Percentiles rank a stretch among this genome's conserved stretches.
Evolutionary conservation across 208 protist genomes (phyloP).

Genomic region (Polymyxa betae): DNA sequence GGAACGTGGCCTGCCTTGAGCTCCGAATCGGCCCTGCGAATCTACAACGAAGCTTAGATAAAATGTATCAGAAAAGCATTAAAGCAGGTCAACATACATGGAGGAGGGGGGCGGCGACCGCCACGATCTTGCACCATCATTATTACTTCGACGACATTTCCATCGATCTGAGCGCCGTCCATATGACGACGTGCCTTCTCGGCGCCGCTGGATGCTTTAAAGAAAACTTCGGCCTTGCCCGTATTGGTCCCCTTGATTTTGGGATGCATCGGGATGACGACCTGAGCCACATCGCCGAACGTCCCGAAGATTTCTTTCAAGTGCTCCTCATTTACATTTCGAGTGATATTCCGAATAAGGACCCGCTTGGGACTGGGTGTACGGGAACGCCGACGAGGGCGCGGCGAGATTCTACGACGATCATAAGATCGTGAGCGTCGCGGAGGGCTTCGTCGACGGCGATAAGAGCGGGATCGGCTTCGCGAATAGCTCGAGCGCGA

Average conservation of each 20-base stretch:
- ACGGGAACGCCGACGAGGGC: neutral
- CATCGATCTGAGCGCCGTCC: slow-evolving; percentile 33
- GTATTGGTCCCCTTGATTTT: slow-evolving; percentile 47
- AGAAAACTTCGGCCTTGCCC: neutral
- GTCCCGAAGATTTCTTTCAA: slow-evolving; percentile 50
- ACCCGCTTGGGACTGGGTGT: slow-evolving; percentile 28
- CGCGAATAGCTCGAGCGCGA: neutral
- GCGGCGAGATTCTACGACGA: neutral
- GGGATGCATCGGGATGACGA: neutral
- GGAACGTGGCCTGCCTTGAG: neutral
- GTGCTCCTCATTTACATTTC: slow-evolving; percentile 27
- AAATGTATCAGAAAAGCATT: neutral
- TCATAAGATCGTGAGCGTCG: neutral
- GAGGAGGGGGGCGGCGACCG: neutral
- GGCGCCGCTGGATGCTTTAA: neutral
- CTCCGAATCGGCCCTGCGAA: neutral
- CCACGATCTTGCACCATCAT: neutral
- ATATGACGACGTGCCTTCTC: slow-evolving; percentile 33
- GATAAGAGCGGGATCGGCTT: neutral
- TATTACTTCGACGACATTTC: neutral
- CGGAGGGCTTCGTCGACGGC: neutral
- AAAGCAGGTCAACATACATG: neutral
- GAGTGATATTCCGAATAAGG: neutral
- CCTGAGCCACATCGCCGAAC: slow-evolving; percentile 30
- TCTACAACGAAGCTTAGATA: neutral